Conservation (phyloP, 2,329 filamentous ascomycete genomes). For the Trichocomaceae sp. region DNA sequence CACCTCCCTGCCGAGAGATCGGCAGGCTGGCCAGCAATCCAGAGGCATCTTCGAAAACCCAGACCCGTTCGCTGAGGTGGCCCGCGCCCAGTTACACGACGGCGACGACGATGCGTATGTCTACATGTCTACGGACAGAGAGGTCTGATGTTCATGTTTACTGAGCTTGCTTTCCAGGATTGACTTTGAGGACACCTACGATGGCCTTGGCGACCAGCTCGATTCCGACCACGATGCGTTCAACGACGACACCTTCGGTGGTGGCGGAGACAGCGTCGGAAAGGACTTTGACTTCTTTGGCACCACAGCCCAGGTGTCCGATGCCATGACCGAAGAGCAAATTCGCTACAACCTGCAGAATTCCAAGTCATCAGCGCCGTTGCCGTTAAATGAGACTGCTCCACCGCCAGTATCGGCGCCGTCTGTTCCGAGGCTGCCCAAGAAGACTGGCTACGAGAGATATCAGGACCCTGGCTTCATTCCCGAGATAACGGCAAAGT, state of each 20-base stretch:
- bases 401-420: conserved; percentile 31
- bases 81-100: conserved; percentile 45
- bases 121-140: neutral
- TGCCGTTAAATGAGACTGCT: conserved; percentile 27
- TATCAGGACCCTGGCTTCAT: conserved; percentile 79
- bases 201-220: conserved; percentile 83
- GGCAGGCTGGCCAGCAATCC: conserved; percentile 61
- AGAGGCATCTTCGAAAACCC: conserved; percentile 71
- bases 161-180: conserved; percentile 43
- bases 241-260: conserved; percentile 94
- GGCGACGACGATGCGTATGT: conserved; percentile 50
- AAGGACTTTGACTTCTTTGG: conserved; percentile 98
- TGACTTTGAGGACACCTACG: conserved; percentile 96
- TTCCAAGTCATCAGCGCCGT: conserved; percentile 48
- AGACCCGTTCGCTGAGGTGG: conserved; percentile 83
- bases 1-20: conserved; percentile 57
- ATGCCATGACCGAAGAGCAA: conserved; percentile 86
- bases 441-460: conserved; percentile 80
- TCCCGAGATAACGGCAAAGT: conserved; percentile 85
- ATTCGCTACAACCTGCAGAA: conserved; percentile 72
- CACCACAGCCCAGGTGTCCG: conserved; percentile 77
- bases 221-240: conserved; percentile 89
- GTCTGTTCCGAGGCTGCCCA: conserved; percentile 48
- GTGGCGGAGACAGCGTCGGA: conserved; percentile 53
- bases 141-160: neutral